A percentile compares a stretch with the other conserved stretches of the same genome.
Conservation (phyloP, 371 early-diverging fungal species). For the Circinella umbellata region DNA sequence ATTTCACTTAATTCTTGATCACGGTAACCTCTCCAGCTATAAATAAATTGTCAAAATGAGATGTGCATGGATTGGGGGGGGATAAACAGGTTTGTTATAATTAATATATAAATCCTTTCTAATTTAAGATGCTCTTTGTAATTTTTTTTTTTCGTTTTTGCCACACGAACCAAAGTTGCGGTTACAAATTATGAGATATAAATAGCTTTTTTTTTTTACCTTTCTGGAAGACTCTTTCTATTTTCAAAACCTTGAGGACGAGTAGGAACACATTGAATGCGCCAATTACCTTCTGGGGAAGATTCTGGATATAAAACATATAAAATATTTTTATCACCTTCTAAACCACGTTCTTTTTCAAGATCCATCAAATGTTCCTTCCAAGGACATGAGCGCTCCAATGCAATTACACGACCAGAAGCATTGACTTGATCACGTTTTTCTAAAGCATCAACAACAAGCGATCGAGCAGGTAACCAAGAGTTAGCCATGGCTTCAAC, state of each 20-base stretch:
- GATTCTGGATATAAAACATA: slow-evolving; percentile 88
- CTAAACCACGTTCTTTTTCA: slow-evolving; percentile 63
- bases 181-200: not conserved
- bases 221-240: slow-evolving; percentile 90
- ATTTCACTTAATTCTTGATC: slow-evolving; percentile 85
- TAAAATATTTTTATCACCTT: slow-evolving; percentile 46
- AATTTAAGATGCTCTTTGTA: too few relatives aligned
- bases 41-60: not conserved
- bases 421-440: slow-evolving; percentile 65
- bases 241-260: slow-evolving; percentile 82
- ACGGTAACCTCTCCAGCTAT: slow-evolving; percentile 92
- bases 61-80: too few relatives aligned
- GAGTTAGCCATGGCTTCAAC: slow-evolving; percentile 69
- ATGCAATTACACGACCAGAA: slow-evolving; percentile 81
- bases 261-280: slow-evolving; percentile 83
- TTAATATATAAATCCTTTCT: too few relatives aligned
- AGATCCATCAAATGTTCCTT: slow-evolving; percentile 85
- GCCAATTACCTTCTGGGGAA: slow-evolving; percentile 60
- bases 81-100: too few relatives aligned
- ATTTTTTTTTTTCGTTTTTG: too few relatives aligned
- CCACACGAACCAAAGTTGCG: not conserved
- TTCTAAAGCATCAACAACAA: slow-evolving; percentile 77
- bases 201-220: slow-evolving; percentile 18
- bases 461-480: slow-evolving; percentile 90
- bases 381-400: slow-evolving; percentile 91